Evolutionary conservation across 1,284 basidiomycete species (phyloP), one percentile per base, ranked within the genome.

Genomic region (Fomitopsis palustris): DNA sequence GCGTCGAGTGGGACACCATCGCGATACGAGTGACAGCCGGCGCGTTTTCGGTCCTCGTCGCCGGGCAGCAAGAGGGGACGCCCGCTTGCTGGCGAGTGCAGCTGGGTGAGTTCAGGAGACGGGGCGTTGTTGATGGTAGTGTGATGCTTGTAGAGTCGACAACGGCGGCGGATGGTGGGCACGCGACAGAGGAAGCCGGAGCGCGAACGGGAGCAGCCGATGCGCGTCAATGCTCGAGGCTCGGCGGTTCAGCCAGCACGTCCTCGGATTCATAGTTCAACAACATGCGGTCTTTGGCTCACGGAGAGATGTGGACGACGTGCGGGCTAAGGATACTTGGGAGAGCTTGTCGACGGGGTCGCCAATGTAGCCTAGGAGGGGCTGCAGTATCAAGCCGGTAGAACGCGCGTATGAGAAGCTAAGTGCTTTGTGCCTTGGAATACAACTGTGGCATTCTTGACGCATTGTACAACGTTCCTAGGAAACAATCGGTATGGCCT

Each of bases 301-400:
- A n/a, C n/a, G n/a, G n/a, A n/a, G n/a, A n/a, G 53, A 12, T 16
- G 19, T 7, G 16, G 60, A 59, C 31, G 39, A 54, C n/a, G 45
- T 25, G 25, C 25, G 29, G 25, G 27, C 45, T 16, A 25, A 29
- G 25, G 45, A 16, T 8, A 17, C 4, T 6, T 47, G 45, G 45
- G 25, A 23, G 9, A 19, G 6, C 43, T 21, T 17, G 21, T 45
- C 43, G 10, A 9, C 10, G 10, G 43, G 43, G 23, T 9, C 12
- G 8, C 23, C 7, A 21, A 8, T 27, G 21, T 45, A 23, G 43
- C 6, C 38, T n/a, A 23, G 23, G 8, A 19, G 10, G 10, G 45
- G 7, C 21, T 9, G 29, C 45, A 19, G n/a, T n/a, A n/a, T n/a
- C n/a, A n/a, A n/a, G n/a, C n/a, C n/a, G n/a, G n/a, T n/a, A n/a